These are phyloP conservation scores for Pyrenochaeta sp. DNA, from an alignment of 2,329 filamentous ascomycete genomes.

Conservation along the genomic window DNA sequence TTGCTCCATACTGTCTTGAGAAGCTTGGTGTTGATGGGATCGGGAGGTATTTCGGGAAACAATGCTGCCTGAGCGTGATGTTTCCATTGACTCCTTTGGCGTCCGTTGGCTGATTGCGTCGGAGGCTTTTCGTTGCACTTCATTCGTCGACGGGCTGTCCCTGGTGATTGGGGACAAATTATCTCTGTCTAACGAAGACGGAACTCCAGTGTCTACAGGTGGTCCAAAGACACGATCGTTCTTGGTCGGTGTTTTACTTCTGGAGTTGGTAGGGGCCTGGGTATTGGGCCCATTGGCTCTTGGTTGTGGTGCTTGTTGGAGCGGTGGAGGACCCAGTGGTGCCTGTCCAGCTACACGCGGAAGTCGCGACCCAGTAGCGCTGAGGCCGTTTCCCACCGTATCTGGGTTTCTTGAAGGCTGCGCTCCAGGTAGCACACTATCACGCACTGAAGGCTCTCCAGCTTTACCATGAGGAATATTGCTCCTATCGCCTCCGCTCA, in stretches of 20 bases:
- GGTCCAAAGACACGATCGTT: constrained; percentile 57
- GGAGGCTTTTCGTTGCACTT: constrained; percentile 40
- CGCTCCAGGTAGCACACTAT: constrained; percentile 51
- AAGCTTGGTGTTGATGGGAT: constrained; percentile 66
- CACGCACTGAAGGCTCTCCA: constrained; percentile 49
- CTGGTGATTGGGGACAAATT: constrained; percentile 57
- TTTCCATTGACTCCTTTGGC: constrained; percentile 49
- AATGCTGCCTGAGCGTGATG: constrained; percentile 41
- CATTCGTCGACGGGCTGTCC: constrained; percentile 38
- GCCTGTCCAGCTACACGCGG: constrained; percentile 68
- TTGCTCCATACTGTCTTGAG: constrained; percentile 63
- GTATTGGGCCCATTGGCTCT: constrained; percentile 53
- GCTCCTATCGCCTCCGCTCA: constrained; percentile 58
- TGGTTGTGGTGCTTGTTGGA: constrained; percentile 69
- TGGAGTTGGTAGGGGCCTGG: constrained; percentile 27
- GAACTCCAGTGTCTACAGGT: constrained; percentile 50
- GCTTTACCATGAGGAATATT: constrained; percentile 49
- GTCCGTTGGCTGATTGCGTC: constrained; percentile 39
- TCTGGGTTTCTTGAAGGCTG: constrained; percentile 48
- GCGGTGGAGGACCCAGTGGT: constrained; percentile 70
- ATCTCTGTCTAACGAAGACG: constrained; percentile 57
- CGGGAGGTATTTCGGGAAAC: constrained; percentile 47
- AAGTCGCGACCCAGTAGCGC: constrained; percentile 62
- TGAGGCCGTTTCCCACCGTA: constrained; percentile 32
- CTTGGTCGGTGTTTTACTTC: constrained; percentile 62